These are phyloP conservation scores for Hypoxylon trugodes DNA, from an alignment of 495 filamentous ascomycete species.

Conservation along the genomic window DNA sequence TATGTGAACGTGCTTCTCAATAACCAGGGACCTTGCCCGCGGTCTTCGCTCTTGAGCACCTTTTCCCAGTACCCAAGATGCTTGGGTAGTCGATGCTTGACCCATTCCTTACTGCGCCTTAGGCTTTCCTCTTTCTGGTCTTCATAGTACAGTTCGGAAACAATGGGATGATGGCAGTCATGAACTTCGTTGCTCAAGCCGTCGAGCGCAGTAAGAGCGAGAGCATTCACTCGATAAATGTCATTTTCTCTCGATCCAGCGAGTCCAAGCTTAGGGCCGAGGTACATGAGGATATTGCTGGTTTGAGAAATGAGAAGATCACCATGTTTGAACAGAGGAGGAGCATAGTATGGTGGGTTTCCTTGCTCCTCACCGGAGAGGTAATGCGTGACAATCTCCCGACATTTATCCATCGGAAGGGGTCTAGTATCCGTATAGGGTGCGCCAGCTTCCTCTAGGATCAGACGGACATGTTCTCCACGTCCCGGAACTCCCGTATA, in stretches of 20 bases:
- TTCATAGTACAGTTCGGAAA: slow-evolving; percentile 57
- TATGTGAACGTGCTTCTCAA: slow-evolving; percentile 58
- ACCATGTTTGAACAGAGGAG: slow-evolving; percentile 57
- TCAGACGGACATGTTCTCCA: slow-evolving; percentile 64
- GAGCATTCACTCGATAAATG: slow-evolving; percentile 49
- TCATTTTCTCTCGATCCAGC: slow-evolving; percentile 34
- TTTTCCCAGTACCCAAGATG: slow-evolving; percentile 63
- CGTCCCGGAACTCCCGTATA: slow-evolving; percentile 63
- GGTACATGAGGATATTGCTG: slow-evolving; percentile 61
- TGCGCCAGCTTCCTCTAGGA: slow-evolving; percentile 59
- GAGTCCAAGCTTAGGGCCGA: slow-evolving; percentile 55
- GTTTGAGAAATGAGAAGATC: slow-evolving; percentile 58
- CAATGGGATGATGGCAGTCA: slow-evolving; percentile 56
- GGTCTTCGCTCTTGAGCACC: slow-evolving; percentile 52
- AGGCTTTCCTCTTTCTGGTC: slow-evolving; percentile 63
- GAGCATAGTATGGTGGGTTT: slow-evolving; percentile 60
- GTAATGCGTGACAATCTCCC: slow-evolving; percentile 3
- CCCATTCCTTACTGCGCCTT: slow-evolving; percentile 54
- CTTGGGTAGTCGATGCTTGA: slow-evolving; percentile 59
- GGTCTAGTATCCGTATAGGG: background rate
- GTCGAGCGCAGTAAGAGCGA: slow-evolving; percentile 49
- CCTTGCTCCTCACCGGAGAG: slow-evolving; percentile 7
- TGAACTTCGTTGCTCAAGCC: slow-evolving; percentile 39
- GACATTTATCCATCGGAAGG: slow-evolving; percentile 1
- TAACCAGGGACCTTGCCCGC: slow-evolving; percentile 51